Conservation (phyloP, 2,329 filamentous ascomycete genomes). For the Penicillium sp. region DNA sequence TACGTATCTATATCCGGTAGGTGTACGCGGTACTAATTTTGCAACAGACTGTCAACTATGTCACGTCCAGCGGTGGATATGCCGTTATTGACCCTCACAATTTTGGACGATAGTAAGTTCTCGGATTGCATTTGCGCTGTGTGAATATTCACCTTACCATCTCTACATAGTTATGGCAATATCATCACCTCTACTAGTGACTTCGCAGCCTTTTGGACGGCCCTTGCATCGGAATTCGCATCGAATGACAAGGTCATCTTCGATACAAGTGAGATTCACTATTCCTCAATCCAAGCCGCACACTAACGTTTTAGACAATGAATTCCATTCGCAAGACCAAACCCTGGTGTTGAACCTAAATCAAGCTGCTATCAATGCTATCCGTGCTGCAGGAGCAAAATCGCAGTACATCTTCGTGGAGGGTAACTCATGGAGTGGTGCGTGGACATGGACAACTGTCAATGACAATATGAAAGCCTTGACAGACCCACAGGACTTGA, state of each 20-base stretch:
- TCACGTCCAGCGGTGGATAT: conserved; percentile 42
- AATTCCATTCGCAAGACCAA: conserved; percentile 57
- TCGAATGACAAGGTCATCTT: conserved; percentile 52
- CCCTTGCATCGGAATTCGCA: conserved; percentile 47
- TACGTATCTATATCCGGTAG: neutral
- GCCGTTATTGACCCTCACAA: conserved; percentile 55
- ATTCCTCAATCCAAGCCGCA: no score
- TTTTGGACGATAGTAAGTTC: conserved; percentile 37
- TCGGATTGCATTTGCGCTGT: neutral
- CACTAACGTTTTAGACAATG: conserved; percentile 43
- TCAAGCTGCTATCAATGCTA: conserved; percentile 56
- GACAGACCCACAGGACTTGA: conserved; percentile 46
- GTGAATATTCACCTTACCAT: neutral
- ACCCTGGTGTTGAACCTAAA: conserved; percentile 52
- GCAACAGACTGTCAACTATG: conserved; percentile 27
- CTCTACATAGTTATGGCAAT: conserved; percentile 10
- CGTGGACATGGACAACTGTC: conserved; percentile 44
- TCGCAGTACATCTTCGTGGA: conserved; percentile 52
- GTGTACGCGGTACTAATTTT: neutral
- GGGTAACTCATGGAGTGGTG: conserved; percentile 43
- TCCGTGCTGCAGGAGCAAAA: conserved; percentile 52
- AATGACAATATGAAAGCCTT: conserved; percentile 41
- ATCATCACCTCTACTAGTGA: conserved; percentile 48
- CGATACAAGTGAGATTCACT: conserved; percentile 43
- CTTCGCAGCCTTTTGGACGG: conserved; percentile 52